A percentile compares a stretch with the other conserved stretches of the same genome.
These are phyloP conservation scores for Paraphoma chrysanthemicola DNA, from an alignment of 2,329 filamentous ascomycete species.

Conservation along the genomic window DNA sequence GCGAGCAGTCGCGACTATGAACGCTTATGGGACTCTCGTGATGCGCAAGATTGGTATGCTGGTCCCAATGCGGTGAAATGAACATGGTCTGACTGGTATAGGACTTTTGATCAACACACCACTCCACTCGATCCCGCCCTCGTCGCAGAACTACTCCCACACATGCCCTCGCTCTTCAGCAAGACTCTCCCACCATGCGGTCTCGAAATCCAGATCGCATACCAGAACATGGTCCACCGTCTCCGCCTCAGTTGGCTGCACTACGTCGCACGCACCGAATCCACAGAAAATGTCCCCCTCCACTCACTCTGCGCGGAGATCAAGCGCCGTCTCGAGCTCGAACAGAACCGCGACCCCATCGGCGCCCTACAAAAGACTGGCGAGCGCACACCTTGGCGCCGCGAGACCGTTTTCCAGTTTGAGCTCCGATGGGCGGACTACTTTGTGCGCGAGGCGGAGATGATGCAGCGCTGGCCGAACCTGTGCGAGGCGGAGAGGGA, in stretches of 20 bases:
- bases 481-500: conserved; percentile 22
- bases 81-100: background rate
- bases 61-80: background rate
- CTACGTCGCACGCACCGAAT: background rate
- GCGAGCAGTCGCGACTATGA: background rate
- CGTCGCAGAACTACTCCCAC: background rate
- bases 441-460: conserved; percentile 30
- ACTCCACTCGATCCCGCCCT: background rate
- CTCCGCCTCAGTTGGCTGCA: conserved; percentile 18
- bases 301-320: conserved; percentile 11
- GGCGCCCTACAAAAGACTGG: background rate
- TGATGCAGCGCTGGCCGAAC: background rate
- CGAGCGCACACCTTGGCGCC: conserved; percentile 28
- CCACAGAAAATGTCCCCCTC: background rate
- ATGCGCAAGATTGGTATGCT: background rate
- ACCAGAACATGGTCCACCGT: conserved; percentile 24
- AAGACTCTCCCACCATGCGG: conserved; percentile 33
- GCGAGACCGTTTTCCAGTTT: conserved; percentile 25
- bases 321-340: background rate
- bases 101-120: background rate
- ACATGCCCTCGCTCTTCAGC: conserved; percentile 30
- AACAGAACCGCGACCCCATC: background rate
- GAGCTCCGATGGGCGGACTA: conserved; percentile 34
- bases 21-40: background rate
- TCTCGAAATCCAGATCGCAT: conserved; percentile 29